Evolutionary conservation across 176 grass and related monocot genomes (phyloP), one percentile per base, ranked within the genome.

Genomic region (Oryza longistaminata): DNA sequence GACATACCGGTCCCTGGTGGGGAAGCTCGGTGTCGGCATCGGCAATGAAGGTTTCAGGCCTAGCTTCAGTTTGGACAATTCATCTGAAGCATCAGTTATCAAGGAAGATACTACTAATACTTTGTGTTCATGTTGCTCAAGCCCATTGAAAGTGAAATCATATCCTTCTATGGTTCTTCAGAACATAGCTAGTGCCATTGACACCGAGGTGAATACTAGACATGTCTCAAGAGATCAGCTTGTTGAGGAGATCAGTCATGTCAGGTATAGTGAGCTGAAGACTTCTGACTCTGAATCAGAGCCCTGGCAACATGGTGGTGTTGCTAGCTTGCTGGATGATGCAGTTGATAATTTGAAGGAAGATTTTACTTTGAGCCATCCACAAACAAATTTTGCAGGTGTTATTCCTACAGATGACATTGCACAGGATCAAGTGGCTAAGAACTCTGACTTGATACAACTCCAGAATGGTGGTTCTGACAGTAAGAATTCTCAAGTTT

Each of bases 201-300:
- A 48, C 61, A 3, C 66, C 15, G 70, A 53, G 62, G 72, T 81
- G 67, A 40, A 74, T 17, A 66, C 7, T 6, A 76, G 77, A 66
- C 75, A 40, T 33, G 46, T 73, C 33, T 85, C 60, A 21, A 71
- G 46, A 14, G 64, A 66, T 77, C 81, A 83, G 69, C 43, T 44
- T 16, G 10, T 49, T 5, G 68, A 87, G 34, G 82, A 75, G 42
- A 42, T 82, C 9, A 75, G 87, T 66, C 80, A 77, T 73, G 82
- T 66, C 29, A 37, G 34, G 5, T 90, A 94, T 43, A 92, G 81
- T 75, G 91, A 93, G 74, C 89, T 98, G 9, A 94, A 90, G 87
- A 85, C 77, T 21, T 86, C 88, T 52, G 91, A 98, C 25, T 92
- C 81, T 13, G 91, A 95, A 73, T 90, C 96, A n/a, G 96, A 95